phyloP scores from a whole-genome alignment of 192 early-diverging fungal species.

The Chytriomyces sp. region DNA sequence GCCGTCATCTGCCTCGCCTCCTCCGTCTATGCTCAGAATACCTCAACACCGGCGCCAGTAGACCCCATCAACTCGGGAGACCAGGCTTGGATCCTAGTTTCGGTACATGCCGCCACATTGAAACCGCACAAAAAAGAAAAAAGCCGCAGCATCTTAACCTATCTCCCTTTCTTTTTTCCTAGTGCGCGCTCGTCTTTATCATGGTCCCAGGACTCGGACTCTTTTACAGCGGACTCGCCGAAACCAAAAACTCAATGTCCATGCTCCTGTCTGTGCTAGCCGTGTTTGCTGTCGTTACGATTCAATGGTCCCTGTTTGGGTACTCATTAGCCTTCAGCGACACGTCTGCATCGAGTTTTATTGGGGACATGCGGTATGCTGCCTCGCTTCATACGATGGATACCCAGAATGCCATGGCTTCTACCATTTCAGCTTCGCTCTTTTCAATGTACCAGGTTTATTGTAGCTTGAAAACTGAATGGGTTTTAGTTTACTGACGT shows the following conservation, averaged over 20 bases:
- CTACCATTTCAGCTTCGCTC: conserved; percentile 65
- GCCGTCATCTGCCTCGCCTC: not conserved
- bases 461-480: conserved; percentile 49
- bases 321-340: conserved; percentile 87
- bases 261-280: conserved; percentile 75
- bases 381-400: conserved; percentile 56
- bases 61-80: conserved; percentile 19
- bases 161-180: no score
- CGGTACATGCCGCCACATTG: not conserved
- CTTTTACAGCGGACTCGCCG: conserved; percentile 94
- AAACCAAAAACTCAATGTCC: conserved; percentile 92
- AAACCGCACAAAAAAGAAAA: no score
- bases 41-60: not conserved
- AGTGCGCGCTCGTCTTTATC: conserved; percentile 86
- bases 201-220: conserved; percentile 96
- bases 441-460: conserved; percentile 73
- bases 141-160: not conserved
- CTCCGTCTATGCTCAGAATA: not conserved
- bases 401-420: conserved; percentile 58
- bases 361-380: conserved; percentile 76
- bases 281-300: conserved; percentile 78
- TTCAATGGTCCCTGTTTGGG: conserved; percentile 92
- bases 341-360: conserved; percentile 49
- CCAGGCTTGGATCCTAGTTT: conserved; percentile 12
- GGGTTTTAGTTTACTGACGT: no score